Evolutionary conservation across 805 yeast genomes (phyloP).

Genomic region (Wickerhamomyces pijperi): DNA sequence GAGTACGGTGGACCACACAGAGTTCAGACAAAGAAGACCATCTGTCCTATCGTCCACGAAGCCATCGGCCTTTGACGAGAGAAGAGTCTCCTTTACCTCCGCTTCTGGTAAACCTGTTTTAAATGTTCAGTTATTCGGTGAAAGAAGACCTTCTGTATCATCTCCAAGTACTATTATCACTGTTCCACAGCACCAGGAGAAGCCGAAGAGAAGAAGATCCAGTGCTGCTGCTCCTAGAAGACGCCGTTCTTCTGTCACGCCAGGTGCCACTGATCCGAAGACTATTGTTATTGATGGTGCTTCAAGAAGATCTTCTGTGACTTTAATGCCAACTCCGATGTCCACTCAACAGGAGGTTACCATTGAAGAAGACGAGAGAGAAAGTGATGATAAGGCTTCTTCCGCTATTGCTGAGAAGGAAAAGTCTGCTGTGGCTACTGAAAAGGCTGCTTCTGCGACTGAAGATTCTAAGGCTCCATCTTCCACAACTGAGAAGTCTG

Average conservation of each 20-base stretch:
- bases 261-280: not conserved
- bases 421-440: no score
- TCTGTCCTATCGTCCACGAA: conserved; percentile 23
- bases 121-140: not conserved
- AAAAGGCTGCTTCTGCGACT: no score
- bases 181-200: conserved; percentile 9
- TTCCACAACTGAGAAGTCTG: no score
- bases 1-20: conserved; percentile 8
- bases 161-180: conserved; percentile 3
- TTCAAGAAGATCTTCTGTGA: not conserved
- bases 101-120: conserved; percentile 1
- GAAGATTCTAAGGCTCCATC: no score
- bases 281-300: not conserved
- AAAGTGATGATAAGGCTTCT: not conserved
- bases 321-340: conserved; percentile 1
- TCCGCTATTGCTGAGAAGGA: not conserved
- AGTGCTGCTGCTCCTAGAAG: not conserved
- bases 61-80: conserved; percentile 14
- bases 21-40: conserved; percentile 27
- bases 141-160: conserved; percentile 1
- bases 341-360: conserved; percentile 1
- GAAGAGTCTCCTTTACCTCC: conserved; percentile 7
- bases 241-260: conserved; percentile 1
- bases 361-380: not conserved
- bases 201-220: not conserved